Evolutionary conservation across 176 grass and related monocot species (phyloP).

Genomic region (Eragrostis nindensis): DNA sequence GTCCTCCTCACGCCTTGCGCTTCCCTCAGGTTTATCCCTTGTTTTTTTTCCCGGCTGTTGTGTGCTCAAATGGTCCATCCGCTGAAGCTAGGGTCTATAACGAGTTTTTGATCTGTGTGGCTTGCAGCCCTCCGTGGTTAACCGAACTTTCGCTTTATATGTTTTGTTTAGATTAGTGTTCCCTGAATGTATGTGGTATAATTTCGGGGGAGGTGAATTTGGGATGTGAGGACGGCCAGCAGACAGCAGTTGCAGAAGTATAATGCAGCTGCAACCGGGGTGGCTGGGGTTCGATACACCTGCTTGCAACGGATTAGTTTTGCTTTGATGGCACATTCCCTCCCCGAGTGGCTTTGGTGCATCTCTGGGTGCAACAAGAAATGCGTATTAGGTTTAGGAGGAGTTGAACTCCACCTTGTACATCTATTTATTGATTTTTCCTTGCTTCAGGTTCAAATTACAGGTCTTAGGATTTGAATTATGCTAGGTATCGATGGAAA

Average conservation of each 20-base stretch:
- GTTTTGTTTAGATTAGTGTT: not conserved
- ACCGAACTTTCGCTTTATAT: not conserved
- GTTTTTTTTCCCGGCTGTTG: not conserved
- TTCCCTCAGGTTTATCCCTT: not conserved
- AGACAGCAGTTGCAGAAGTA: too few relatives aligned
- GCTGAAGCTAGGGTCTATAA: not conserved
- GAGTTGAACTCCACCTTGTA: not conserved
- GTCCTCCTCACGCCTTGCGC: not conserved
- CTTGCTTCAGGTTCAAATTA: not conserved
- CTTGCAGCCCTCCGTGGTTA: not conserved
- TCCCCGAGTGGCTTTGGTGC: not conserved
- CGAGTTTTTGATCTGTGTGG: not conserved
- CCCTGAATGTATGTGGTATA: not conserved
- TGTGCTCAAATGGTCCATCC: not conserved
- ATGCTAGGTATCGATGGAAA: not conserved
- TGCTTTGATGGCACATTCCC: not conserved
- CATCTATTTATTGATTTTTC: not conserved
- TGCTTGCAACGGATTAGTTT: too few relatives aligned
- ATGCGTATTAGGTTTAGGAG: not conserved
- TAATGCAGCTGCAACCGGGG: too few relatives aligned
- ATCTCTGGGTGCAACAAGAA: not conserved
- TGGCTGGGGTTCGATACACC: too few relatives aligned
- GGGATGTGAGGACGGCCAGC: too few relatives aligned
- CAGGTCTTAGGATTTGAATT: not conserved
- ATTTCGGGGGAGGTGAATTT: not conserved